These are phyloP conservation scores for Micractinium conductrix DNA, from an alignment of 139 green algal genomes.

Conservation along the genomic window DNA sequence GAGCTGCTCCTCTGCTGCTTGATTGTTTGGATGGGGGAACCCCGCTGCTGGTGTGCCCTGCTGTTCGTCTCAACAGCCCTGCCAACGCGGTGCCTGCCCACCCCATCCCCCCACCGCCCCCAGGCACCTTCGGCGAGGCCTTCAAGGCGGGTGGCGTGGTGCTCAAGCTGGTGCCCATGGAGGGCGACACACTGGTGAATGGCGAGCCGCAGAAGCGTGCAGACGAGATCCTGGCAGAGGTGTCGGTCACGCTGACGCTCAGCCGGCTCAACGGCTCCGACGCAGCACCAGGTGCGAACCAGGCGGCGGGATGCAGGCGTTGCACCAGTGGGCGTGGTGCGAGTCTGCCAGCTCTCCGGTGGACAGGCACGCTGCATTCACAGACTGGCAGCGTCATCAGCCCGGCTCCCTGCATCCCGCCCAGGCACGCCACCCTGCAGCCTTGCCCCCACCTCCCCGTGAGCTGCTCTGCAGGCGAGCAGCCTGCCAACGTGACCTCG, in stretches of 20 bases:
- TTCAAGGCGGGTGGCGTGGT: slow-evolving; percentile 71
- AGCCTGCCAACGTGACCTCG: slow-evolving; percentile 56
- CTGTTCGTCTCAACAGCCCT: too few relatives aligned
- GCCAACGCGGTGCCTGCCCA: too few relatives aligned
- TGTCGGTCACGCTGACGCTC: slow-evolving; percentile 73
- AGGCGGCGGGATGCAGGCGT: neutral
- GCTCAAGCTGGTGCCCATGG: slow-evolving; percentile 96
- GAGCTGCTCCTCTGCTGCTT: neutral
- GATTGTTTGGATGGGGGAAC: too few relatives aligned
- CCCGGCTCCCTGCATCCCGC: too few relatives aligned
- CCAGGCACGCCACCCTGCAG: too few relatives aligned
- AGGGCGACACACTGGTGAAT: slow-evolving; percentile 64
- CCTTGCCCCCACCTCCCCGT: neutral
- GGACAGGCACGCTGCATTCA: too few relatives aligned
- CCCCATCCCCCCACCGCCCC: too few relatives aligned
- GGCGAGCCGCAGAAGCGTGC: slow-evolving; percentile 68
- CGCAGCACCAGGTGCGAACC: neutral
- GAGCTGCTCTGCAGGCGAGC: neutral
- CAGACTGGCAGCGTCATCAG: too few relatives aligned
- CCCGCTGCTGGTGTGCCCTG: too few relatives aligned
- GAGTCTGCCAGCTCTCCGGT: too few relatives aligned
- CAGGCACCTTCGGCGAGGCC: slow-evolving; percentile 92
- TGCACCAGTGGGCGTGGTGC: too few relatives aligned
- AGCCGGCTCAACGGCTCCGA: slow-evolving; percentile 11
- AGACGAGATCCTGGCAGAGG: slow-evolving; percentile 82